Percentiles rank a stretch among this genome's conserved stretches.
Conservation (phyloP, 1,284 basidiomycete species). For the Stereum hirsutum region DNA sequence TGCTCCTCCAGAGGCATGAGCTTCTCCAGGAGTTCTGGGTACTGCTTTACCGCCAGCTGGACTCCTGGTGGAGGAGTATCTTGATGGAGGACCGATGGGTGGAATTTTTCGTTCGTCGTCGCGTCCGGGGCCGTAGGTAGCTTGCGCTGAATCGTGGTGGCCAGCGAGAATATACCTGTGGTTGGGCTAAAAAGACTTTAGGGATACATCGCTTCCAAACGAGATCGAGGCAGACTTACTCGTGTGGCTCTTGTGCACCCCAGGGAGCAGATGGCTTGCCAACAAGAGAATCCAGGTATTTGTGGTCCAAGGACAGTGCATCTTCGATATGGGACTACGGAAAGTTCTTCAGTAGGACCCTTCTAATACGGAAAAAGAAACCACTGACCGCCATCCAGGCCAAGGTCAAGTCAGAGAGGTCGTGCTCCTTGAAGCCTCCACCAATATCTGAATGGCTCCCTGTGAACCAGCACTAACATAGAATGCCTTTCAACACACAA, state of each 20-base stretch:
- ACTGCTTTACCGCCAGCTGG: constrained; percentile 23
- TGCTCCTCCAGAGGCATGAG: constrained; percentile 47
- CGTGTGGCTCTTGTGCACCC: constrained; percentile 50
- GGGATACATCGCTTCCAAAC: neutral
- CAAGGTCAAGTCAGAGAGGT: constrained; percentile 56
- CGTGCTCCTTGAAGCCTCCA: constrained; percentile 58
- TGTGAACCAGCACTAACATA: neutral
- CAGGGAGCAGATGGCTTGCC: constrained; percentile 46
- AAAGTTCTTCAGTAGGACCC: constrained; percentile 1
- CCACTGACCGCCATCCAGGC: constrained; percentile 56
- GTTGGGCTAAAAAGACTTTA: constrained; percentile 1
- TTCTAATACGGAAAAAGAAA: constrained; percentile 1
- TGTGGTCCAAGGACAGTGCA: constrained; percentile 44
- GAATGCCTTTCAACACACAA: constrained; percentile 29
- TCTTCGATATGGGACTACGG: constrained; percentile 44
- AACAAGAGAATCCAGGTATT: constrained; percentile 40
- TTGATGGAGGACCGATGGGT: constrained; percentile 49
- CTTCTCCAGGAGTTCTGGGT: constrained; percentile 33
- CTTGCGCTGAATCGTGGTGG: constrained; percentile 20
- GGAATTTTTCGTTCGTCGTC: constrained; percentile 51
- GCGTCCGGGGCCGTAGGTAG: constrained; percentile 36
- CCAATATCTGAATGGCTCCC: constrained; percentile 38
- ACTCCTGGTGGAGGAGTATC: constrained; percentile 25
- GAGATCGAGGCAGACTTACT: constrained; percentile 29
- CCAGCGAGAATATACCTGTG: constrained; percentile 3